phyloP scores from a whole-genome alignment of 2,329 filamentous ascomycete genomes.

The Colletotrichum acutatum region DNA sequence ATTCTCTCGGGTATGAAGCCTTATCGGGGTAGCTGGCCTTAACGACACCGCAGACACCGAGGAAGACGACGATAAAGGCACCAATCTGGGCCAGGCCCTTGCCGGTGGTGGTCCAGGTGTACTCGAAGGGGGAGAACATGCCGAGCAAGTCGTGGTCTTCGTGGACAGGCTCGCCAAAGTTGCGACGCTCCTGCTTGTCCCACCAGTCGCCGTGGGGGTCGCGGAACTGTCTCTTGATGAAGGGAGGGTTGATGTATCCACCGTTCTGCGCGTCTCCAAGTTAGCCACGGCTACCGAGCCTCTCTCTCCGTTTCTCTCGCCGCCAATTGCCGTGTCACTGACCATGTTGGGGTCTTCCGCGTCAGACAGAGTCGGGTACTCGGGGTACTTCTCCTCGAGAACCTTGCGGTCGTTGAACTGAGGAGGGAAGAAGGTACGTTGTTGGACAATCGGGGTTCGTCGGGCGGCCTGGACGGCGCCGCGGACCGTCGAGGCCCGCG shows the following conservation, averaged over 20 bases:
- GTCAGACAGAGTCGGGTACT: constrained; percentile 60
- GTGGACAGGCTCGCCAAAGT: constrained; percentile 96
- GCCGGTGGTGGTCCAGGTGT: constrained; percentile 81
- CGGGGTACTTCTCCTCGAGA: constrained; percentile 64
- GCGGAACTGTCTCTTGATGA: constrained; percentile 88
- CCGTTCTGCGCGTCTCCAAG: constrained; percentile 72
- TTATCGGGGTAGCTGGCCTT: constrained; percentile 78
- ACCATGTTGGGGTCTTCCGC: constrained; percentile 76
- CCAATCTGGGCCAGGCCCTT: constrained; percentile 77
- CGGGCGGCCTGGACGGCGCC: constrained; percentile 57
- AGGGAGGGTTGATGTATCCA: constrained; percentile 82
- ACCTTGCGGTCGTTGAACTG: constrained; percentile 57
- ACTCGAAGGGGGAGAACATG: constrained; percentile 89
- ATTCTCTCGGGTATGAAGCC: constrained; percentile 75
- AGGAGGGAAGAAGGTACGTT: constrained; percentile 66
- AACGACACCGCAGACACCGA: constrained; percentile 75
- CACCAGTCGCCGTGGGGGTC: constrained; percentile 96
- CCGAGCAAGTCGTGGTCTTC: constrained; percentile 96
- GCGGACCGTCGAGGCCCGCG: constrained; percentile 58
- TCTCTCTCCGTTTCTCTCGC: neutral
- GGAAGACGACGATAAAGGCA: constrained; percentile 71
- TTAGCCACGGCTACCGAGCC: constrained; percentile 36
- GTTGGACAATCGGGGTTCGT: constrained; percentile 65
- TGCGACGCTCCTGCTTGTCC: constrained; percentile 96
- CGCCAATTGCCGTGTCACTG: constrained; percentile 46